Evolutionary conservation across 495 filamentous ascomycete genomes (phyloP).

Genomic region (Evernia prunastri): DNA sequence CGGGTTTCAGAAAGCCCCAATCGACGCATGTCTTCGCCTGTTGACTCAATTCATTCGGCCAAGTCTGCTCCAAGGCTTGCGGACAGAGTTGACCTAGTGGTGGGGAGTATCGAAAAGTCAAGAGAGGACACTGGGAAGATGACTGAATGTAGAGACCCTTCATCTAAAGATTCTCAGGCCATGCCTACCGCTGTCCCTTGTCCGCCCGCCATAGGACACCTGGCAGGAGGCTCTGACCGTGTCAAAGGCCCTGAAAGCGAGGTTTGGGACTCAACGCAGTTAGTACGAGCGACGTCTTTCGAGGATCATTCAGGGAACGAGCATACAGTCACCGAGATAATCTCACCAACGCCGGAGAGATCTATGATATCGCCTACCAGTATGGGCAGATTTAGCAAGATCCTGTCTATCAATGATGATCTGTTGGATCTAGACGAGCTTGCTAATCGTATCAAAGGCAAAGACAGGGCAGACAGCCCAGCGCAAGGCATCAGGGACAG

Average conservation of each 20-base stretch:
- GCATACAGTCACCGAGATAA: slow-evolving; percentile 18
- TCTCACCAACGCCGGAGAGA: slow-evolving; percentile 28
- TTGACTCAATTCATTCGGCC: background rate
- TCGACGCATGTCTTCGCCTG: background rate
- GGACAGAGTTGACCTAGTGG: no score
- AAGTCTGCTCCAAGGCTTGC: background rate
- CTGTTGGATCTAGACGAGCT: background rate
- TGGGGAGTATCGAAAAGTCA: no score
- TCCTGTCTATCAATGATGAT: slow-evolving; percentile 26
- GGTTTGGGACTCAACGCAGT: slow-evolving; percentile 1
- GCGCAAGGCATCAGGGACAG: slow-evolving; percentile 6
- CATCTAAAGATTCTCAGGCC: background rate
- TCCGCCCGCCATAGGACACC: background rate
- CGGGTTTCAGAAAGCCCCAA: background rate
- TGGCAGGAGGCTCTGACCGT: slow-evolving; percentile 8
- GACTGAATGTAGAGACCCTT: background rate
- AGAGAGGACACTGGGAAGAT: no score
- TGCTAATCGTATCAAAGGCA: background rate
- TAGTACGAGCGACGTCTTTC: slow-evolving; percentile 16
- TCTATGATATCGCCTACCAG: slow-evolving; percentile 24
- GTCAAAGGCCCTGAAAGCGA: background rate
- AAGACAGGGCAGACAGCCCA: slow-evolving; percentile 3
- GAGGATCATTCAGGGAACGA: slow-evolving; percentile 19
- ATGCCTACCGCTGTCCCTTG: background rate
- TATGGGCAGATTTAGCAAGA: slow-evolving; percentile 27